Percentiles rank a stretch among this genome's conserved stretches.
Conservation (phyloP, 306 rosid genomes). For the Erythrophleum fordii region DNA sequence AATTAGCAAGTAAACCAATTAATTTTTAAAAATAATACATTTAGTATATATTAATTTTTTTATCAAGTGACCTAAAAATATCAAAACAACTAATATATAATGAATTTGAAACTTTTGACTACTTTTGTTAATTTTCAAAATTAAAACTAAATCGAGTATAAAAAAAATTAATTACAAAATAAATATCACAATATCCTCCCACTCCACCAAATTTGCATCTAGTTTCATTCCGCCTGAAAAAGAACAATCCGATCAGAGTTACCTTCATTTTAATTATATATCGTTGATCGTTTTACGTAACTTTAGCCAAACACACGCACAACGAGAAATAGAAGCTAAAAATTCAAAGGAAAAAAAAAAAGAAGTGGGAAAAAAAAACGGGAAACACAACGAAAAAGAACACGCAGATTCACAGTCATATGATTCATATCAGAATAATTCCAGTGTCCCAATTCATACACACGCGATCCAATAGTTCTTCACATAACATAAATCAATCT, state of each 20-base stretch:
- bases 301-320: too few species aligned
- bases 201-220: not conserved
- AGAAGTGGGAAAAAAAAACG: not conserved
- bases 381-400: not conserved
- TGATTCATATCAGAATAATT: not conserved
- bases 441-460: not conserved
- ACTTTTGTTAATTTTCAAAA: too few species aligned
- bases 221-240: not conserved
- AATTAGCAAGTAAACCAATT: too few species aligned
- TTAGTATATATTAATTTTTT: too few species aligned
- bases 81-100: too few species aligned
- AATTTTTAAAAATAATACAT: too few species aligned
- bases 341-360: not conserved
- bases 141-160: too few species aligned
- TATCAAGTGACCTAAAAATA: too few species aligned
- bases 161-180: not conserved
- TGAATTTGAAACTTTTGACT: too few species aligned
- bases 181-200: not conserved
- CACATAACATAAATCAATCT: not conserved
- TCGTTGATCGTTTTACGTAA: not conserved
- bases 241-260: not conserved
- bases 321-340: not conserved
- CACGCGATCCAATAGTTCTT: not conserved
- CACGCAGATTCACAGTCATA: not conserved
- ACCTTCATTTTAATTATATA: not conserved